Evolutionary conservation across 306 rosid species (phyloP).

Genomic region (Vigna reflexopilosa): DNA sequence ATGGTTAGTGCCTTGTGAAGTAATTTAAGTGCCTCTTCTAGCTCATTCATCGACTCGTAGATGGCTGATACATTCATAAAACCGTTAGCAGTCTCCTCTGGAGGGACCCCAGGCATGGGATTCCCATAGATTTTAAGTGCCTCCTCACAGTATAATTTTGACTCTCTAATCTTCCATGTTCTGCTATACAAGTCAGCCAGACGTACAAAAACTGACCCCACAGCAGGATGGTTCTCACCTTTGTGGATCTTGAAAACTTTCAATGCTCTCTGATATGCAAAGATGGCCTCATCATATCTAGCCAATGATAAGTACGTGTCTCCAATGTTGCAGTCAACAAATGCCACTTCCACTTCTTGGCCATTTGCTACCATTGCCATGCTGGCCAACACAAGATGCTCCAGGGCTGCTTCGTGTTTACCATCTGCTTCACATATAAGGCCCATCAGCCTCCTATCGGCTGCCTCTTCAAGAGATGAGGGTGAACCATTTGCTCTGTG

Average conservation of each 20-base stretch:
- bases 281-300: conserved; percentile 82
- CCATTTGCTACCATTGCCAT: conserved; percentile 89
- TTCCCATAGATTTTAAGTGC: conserved; percentile 90
- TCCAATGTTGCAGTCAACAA: conserved; percentile 91
- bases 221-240: conserved; percentile 93
- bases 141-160: conserved; percentile 78
- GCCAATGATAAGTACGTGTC: conserved; percentile 82
- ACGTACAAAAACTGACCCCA: conserved; percentile 79
- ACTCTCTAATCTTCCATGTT: conserved; percentile 81
- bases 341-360: conserved; percentile 86
- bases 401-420: conserved; percentile 88
- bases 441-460: conserved; percentile 95
- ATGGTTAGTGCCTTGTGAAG: conserved; percentile 71
- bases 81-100: conserved; percentile 87
- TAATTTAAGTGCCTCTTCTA: conserved; percentile 76
- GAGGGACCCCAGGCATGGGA: conserved; percentile 71
- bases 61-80: conserved; percentile 81
- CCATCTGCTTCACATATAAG: conserved; percentile 93
- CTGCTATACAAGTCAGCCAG: conserved; percentile 82
- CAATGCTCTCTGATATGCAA: conserved; percentile 87
- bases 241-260: conserved; percentile 76
- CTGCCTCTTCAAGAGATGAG: conserved; percentile 86
- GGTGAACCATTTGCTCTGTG: conserved; percentile 73
- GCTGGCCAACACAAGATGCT: conserved; percentile 92
- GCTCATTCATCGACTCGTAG: conserved; percentile 88